phyloP scores from a whole-genome alignment of 2,329 filamentous ascomycete genomes.

The Colletotrichum horii region DNA sequence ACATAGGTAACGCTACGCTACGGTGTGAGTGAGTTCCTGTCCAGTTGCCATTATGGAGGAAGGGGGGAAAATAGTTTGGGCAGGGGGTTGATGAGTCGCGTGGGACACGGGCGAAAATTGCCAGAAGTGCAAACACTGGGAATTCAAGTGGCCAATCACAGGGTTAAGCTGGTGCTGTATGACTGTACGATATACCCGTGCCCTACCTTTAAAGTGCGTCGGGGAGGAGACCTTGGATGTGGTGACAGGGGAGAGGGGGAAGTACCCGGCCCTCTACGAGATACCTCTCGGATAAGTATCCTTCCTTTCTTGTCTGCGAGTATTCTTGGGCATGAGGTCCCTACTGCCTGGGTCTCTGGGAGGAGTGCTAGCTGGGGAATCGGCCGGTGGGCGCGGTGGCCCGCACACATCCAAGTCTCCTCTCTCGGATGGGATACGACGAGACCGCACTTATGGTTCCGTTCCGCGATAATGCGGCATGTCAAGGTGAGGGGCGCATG shows the following conservation, averaged over 20 bases:
- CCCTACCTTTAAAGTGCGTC: not conserved
- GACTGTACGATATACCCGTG: conserved; percentile 2
- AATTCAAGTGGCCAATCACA: conserved; percentile 4
- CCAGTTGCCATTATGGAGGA: not conserved
- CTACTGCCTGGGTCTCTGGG: not conserved
- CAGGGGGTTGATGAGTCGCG: not conserved
- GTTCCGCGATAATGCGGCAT: not conserved
- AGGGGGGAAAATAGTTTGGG: not conserved
- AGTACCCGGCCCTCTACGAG: not conserved
- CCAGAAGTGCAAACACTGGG: not conserved
- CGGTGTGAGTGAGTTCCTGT: not conserved
- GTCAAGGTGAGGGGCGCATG: not conserved
- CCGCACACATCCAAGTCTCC: not conserved
- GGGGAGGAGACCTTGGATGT: not conserved
- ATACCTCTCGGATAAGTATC: not conserved
- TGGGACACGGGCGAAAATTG: conserved; percentile 12
- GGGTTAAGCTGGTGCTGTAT: not conserved
- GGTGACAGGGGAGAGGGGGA: not conserved
- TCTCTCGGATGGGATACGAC: not conserved
- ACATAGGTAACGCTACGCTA: not conserved
- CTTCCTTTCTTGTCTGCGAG: not conserved
- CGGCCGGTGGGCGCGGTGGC: not conserved
- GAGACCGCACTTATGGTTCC: not conserved
- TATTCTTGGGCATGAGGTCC: not conserved
- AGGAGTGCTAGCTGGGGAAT: not conserved